Conservation (phyloP, 352 stramenopile species). For the Pythium grandisporangium region DNA sequence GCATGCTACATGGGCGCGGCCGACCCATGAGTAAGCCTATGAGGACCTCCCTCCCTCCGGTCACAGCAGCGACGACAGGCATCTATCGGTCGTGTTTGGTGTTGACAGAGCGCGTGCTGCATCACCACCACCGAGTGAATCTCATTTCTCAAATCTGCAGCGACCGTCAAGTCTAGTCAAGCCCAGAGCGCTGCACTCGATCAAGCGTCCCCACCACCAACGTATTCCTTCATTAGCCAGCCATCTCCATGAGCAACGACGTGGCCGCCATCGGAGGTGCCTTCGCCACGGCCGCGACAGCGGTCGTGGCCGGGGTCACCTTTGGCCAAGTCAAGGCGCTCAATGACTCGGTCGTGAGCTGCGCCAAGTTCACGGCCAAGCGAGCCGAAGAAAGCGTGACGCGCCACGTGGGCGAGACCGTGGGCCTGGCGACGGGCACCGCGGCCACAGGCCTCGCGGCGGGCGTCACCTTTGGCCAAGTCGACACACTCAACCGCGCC, state of each 20-base stretch:
- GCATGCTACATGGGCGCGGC: too few relatives aligned
- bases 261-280: constrained; percentile 5
- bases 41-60: too few relatives aligned
- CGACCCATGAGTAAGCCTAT: too few relatives aligned
- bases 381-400: constrained; percentile 4
- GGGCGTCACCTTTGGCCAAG: constrained; percentile 4
- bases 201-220: too few relatives aligned
- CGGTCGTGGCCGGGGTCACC: constrained; percentile 3
- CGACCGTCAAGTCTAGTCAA: too few relatives aligned
- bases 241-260: constrained; percentile 11
- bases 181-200: too few relatives aligned
- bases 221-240: too few relatives aligned
- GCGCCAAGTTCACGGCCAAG: constrained; percentile 7
- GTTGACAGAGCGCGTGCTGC: too few relatives aligned
- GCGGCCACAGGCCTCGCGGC: constrained; percentile 4
- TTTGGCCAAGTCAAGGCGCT: constrained; percentile 6
- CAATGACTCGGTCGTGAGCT: constrained; percentile 4
- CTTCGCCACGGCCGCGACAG: constrained; percentile 2
- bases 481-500: constrained; percentile 2
- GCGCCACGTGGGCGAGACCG: constrained; percentile 8
- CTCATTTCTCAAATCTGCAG: too few relatives aligned
- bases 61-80: too few relatives aligned
- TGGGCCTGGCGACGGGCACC: constrained; percentile 1
- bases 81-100: too few relatives aligned
- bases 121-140: too few relatives aligned